These are phyloP conservation scores for Pseudogymnoascus pannorum DNA, from an alignment of 2,329 filamentous ascomycete species.

Conservation along the genomic window DNA sequence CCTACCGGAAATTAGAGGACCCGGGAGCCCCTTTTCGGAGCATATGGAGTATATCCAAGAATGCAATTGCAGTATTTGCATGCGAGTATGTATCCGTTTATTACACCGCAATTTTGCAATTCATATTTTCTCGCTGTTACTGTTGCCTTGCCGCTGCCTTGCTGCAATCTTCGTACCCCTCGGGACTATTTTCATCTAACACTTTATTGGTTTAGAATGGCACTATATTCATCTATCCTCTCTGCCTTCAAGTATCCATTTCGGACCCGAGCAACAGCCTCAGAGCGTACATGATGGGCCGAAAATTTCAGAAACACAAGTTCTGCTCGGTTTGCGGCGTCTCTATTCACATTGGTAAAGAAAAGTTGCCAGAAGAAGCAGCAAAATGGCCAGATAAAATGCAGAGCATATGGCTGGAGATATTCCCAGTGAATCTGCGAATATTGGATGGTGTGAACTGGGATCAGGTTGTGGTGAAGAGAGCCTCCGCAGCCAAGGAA, in stretches of 20 bases:
- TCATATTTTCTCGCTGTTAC: background rate
- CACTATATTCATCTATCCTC: background rate
- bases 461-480: background rate
- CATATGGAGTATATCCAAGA: constrained; percentile 5
- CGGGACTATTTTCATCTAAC: background rate
- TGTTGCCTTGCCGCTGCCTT: background rate
- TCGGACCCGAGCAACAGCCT: background rate
- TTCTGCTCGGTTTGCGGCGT: background rate
- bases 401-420: background rate
- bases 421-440: background rate
- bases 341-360: background rate
- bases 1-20: constrained; percentile 2
- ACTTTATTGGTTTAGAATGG: background rate
- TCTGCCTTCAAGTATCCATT: background rate
- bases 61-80: constrained; percentile 6
- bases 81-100: background rate
- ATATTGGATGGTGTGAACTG: background rate
- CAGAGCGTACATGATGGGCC: background rate
- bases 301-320: background rate
- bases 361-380: background rate
- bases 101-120: background rate
- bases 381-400: background rate
- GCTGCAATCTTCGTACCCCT: background rate
- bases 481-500: background rate
- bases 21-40: background rate